phyloP scores from a whole-genome alignment of 768 basidiomycete genomes.

The Mycena venus region DNA sequence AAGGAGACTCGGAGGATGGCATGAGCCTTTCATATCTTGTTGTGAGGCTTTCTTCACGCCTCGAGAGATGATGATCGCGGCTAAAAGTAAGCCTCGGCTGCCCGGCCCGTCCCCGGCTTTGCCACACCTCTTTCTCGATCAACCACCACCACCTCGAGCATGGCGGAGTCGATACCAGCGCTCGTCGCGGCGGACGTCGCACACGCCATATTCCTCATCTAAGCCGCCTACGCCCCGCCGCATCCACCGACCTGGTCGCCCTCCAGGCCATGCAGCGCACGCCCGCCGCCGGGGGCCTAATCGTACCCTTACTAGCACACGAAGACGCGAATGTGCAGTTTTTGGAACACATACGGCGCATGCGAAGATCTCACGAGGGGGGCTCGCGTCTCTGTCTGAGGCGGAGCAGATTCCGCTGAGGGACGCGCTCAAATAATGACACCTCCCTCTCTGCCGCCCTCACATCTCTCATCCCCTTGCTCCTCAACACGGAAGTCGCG shows the following conservation, averaged over 20 bases:
- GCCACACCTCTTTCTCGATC: too few species aligned
- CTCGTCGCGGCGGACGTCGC: background rate
- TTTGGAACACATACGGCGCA: constrained; percentile 95
- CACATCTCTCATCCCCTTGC: too few species aligned
- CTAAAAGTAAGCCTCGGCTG: too few species aligned
- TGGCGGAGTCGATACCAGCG: background rate
- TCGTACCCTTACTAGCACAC: constrained; percentile 80
- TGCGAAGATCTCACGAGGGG: constrained; percentile 91
- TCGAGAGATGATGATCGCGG: too few species aligned
- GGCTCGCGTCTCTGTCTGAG: background rate
- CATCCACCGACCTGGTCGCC: constrained; percentile 51
- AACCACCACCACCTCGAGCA: too few species aligned
- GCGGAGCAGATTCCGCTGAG: constrained; percentile 5
- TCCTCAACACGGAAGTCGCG: too few species aligned
- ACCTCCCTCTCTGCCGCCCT: too few species aligned
- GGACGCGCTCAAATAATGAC: constrained; percentile 40
- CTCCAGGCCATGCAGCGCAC: constrained; percentile 41
- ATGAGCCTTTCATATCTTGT: too few species aligned
- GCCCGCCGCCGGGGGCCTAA: constrained; percentile 87
- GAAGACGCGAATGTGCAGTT: constrained; percentile 90
- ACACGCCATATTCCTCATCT: constrained; percentile 29
- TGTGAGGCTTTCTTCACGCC: too few species aligned
- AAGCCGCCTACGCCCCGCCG: constrained; percentile 50
- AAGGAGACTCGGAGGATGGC: too few species aligned
- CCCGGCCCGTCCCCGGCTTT: too few species aligned